A percentile compares a stretch with the other conserved stretches of the same genome.
phyloP scores from a whole-genome alignment of 352 stramenopile species.

The Pythium scleroteichum region DNA sequence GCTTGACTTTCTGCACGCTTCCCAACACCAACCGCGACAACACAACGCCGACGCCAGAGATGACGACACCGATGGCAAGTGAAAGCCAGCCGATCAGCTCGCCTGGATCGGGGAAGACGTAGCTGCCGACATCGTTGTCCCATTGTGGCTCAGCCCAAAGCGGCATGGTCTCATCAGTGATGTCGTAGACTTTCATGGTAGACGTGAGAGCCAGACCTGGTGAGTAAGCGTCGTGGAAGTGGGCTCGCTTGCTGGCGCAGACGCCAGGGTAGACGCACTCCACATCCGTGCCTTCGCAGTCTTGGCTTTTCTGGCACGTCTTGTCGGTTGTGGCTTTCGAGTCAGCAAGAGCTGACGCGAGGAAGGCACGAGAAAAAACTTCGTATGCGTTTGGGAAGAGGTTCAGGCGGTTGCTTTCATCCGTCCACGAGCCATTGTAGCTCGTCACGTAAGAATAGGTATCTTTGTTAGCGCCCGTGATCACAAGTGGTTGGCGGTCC shows the following conservation, averaged over 20 bases:
- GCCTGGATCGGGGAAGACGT: constrained; percentile 80
- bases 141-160: constrained; percentile 79
- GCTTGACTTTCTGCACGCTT: constrained; percentile 82
- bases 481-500: constrained; percentile 55
- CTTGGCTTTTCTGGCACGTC: constrained; percentile 55
- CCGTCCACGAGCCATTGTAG: constrained; percentile 56
- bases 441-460: constrained; percentile 44
- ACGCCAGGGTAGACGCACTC: constrained; percentile 83
- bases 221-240: constrained; percentile 80
- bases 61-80: constrained; percentile 47
- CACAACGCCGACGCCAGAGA: constrained; percentile 43
- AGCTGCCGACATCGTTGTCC: constrained; percentile 65
- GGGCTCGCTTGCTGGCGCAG: constrained; percentile 53
- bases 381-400: constrained; percentile 86
- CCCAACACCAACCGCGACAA: constrained; percentile 52
- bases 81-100: constrained; percentile 72
- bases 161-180: constrained; percentile 68
- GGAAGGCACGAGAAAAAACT: constrained; percentile 70
- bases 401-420: constrained; percentile 50
- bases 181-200: constrained; percentile 47
- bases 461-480: constrained; percentile 28
- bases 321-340: constrained; percentile 34
- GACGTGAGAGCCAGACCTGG: constrained; percentile 60
- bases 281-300: constrained; percentile 52
- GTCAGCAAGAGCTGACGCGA: constrained; percentile 53